These are phyloP conservation scores for Eucalyptus decipiens DNA, from an alignment of 345 rosid genomes.

Conservation along the genomic window DNA sequence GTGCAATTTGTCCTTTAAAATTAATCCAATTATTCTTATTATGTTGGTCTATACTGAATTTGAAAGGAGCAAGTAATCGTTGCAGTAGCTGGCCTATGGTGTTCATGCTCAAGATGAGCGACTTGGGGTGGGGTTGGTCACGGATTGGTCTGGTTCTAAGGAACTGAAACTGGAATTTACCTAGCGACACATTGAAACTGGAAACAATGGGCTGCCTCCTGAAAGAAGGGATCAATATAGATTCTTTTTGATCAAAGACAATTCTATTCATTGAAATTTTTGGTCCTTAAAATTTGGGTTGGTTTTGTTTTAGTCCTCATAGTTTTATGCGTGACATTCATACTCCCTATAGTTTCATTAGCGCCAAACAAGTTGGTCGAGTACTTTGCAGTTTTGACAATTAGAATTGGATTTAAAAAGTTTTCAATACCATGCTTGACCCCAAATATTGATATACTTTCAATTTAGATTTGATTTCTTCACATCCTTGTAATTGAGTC, in stretches of 20 bases:
- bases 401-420: background rate
- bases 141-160: background rate
- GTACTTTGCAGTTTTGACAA: background rate
- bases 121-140: background rate
- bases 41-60: background rate
- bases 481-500: background rate
- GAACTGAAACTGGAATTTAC: background rate
- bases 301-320: background rate
- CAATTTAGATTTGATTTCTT: background rate
- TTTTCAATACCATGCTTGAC: background rate
- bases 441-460: background rate
- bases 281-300: background rate
- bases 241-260: background rate
- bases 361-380: background rate
- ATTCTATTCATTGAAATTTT: background rate
- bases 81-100: background rate
- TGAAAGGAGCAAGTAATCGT: background rate
- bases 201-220: background rate
- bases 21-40: background rate
- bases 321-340: background rate
- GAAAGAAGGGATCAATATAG: background rate
- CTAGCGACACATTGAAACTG: background rate
- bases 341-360: background rate
- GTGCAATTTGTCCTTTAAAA: background rate
- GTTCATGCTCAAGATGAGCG: background rate